Percentiles rank a stretch among this genome's conserved stretches.
Evolutionary conservation across 495 filamentous ascomycete species (phyloP).

Genomic region (Trypethelium eluteriae): DNA sequence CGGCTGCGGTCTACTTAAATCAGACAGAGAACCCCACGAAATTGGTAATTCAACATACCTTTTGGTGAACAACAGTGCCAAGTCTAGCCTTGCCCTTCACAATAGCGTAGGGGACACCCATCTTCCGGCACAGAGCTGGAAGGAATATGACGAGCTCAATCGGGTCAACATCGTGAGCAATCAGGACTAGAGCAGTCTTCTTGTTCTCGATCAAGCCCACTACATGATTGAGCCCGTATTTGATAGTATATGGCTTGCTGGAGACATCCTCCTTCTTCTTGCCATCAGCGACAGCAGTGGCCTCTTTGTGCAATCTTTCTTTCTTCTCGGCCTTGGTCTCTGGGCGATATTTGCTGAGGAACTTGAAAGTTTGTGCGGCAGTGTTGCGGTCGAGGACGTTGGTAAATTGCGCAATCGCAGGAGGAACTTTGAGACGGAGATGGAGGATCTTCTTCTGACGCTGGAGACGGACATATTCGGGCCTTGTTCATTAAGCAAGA

Average conservation of each 20-base stretch:
- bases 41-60: conserved; percentile 48
- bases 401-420: conserved; percentile 96
- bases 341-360: conserved; percentile 98
- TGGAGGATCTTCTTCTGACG: conserved; percentile 99
- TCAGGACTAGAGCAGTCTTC: conserved; percentile 96
- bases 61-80: conserved; percentile 99
- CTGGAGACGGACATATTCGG: conserved; percentile 72
- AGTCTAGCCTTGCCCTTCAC: conserved; percentile 99
- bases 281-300: conserved; percentile 89
- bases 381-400: conserved; percentile 97
- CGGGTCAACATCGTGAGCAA: conserved; percentile 98
- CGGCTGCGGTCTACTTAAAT: conserved; percentile 73
- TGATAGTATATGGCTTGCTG: conserved; percentile 99
- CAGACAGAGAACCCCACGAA: conserved; percentile 23
- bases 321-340: conserved; percentile 99
- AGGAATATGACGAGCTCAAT: conserved; percentile 99
- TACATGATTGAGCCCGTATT: conserved; percentile 99
- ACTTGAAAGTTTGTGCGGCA: conserved; percentile 92
- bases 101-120: conserved; percentile 98
- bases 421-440: conserved; percentile 96
- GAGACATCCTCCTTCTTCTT: conserved; percentile 99
- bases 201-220: conserved; percentile 99
- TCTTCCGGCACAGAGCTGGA: conserved; percentile 98
- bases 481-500: conserved; percentile 3
- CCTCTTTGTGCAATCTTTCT: conserved; percentile 96